Evolutionary conservation across 371 early-diverging fungal species (phyloP).

Genomic region (Mortierella sp.): DNA sequence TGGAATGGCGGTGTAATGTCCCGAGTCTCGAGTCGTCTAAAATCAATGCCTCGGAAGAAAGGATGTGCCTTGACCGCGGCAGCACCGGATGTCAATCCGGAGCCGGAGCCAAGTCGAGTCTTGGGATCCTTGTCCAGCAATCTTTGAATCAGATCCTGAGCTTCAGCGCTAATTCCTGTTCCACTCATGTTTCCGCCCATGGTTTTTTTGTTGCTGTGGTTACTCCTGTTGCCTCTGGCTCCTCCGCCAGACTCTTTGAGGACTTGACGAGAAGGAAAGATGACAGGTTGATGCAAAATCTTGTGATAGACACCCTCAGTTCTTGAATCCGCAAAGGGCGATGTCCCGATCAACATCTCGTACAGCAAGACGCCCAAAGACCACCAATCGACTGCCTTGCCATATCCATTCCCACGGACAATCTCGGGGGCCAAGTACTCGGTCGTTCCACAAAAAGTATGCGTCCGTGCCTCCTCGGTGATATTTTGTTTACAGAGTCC

Average conservation of each 20-base stretch:
- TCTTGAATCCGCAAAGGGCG: slow-evolving; percentile 71
- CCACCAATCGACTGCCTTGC: slow-evolving; percentile 82
- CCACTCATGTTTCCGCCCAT: neutral
- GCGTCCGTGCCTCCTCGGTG: slow-evolving; percentile 61
- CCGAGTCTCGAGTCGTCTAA: slow-evolving; percentile 69
- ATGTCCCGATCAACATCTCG: slow-evolving; percentile 74
- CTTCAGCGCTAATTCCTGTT: slow-evolving; percentile 37
- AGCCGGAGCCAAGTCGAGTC: slow-evolving; percentile 61
- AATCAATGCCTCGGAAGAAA: slow-evolving; percentile 81
- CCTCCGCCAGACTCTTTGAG: neutral
- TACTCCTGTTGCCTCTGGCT: slow-evolving; percentile 1
- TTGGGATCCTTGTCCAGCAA: slow-evolving; percentile 66
- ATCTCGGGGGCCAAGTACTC: slow-evolving; percentile 79
- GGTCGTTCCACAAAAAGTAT: slow-evolving; percentile 84
- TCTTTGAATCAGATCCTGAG: slow-evolving; percentile 56
- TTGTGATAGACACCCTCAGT: slow-evolving; percentile 64
- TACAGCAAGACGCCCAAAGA: slow-evolving; percentile 81
- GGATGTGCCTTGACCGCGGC: slow-evolving; percentile 78
- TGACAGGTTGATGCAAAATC: slow-evolving; percentile 65
- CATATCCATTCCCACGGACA: slow-evolving; percentile 68
- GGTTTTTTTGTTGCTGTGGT: neutral
- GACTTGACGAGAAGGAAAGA: slow-evolving; percentile 54
- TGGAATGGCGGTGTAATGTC: slow-evolving; percentile 77
- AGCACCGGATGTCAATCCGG: slow-evolving; percentile 55
- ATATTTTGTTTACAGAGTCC: slow-evolving; percentile 81